Percentiles rank a stretch among this genome's conserved stretches.
phyloP scores from a whole-genome alignment of 1,139 yeast species.

The Spathaspora sp. region DNA sequence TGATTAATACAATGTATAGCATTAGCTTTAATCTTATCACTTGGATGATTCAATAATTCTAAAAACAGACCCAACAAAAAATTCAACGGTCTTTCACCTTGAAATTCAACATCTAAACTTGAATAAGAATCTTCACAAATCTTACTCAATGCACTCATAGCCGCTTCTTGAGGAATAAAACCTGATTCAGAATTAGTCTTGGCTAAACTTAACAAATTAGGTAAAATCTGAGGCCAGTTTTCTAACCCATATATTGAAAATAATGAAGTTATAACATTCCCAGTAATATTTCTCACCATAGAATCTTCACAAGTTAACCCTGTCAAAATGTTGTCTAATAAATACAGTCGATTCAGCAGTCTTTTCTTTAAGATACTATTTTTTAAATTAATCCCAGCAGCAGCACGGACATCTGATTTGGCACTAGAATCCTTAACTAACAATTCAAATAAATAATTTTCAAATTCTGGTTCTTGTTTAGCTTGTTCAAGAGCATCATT shows the following conservation, averaged over 20 bases:
- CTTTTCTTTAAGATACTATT: constrained; percentile 54
- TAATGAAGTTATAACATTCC: constrained; percentile 83
- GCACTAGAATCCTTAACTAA: constrained; percentile 53
- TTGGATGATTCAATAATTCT: constrained; percentile 40
- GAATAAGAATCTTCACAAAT: constrained; percentile 82
- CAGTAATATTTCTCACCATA: constrained; percentile 81
- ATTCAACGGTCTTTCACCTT: constrained; percentile 68
- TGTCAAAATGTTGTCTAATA: constrained; percentile 60
- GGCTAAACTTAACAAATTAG: constrained; percentile 63
- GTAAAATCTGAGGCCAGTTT: constrained; percentile 74
- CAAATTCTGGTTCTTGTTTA: constrained; percentile 67
- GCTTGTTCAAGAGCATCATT: constrained; percentile 69
- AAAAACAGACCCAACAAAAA: constrained; percentile 67
- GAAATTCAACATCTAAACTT: constrained; percentile 57
- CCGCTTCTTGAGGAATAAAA: constrained; percentile 51
- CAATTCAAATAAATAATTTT: constrained; percentile 73
- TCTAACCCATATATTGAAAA: constrained; percentile 70
- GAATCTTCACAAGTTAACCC: constrained; percentile 64
- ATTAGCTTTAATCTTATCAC: constrained; percentile 57
- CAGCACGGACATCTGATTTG: constrained; percentile 67
- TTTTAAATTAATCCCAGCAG: constrained; percentile 85
- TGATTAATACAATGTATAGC: constrained; percentile 76
- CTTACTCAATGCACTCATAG: constrained; percentile 79
- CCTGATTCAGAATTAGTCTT: constrained; percentile 17
- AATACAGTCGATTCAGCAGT: constrained; percentile 41